Evolutionary conservation across 2,329 filamentous ascomycete genomes (phyloP).

Genomic region (Phaeosphaeria sp.): DNA sequence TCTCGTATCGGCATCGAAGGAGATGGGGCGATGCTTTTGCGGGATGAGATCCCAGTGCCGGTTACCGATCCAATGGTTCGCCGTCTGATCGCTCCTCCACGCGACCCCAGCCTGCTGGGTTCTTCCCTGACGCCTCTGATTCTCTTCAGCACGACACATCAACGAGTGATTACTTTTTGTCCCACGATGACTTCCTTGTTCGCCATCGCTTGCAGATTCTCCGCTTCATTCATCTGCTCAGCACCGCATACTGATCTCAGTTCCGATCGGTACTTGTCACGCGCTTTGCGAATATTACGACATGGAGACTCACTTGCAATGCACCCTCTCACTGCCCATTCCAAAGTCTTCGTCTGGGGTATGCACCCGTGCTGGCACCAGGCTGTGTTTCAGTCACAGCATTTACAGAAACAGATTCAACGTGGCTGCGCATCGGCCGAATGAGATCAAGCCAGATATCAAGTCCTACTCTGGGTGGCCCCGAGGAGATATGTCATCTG

Average conservation of each 20-base stretch:
- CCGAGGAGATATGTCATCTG: neutral
- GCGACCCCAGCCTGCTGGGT: slow-evolving; percentile 14
- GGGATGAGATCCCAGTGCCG: slow-evolving; percentile 34
- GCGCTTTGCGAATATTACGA: neutral
- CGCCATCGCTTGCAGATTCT: slow-evolving; percentile 19
- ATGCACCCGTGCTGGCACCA: neutral
- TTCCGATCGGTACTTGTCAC: neutral
- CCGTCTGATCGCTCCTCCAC: slow-evolving; percentile 12
- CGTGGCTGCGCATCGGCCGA: neutral
- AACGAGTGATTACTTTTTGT: slow-evolving; percentile 19
- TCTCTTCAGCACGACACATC: slow-evolving; percentile 15
- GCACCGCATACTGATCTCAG: neutral
- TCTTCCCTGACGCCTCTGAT: slow-evolving; percentile 6
- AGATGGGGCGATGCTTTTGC: slow-evolving; percentile 36
- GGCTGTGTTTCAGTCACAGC: neutral
- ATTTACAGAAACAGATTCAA: neutral
- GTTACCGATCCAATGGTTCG: slow-evolving; percentile 14
- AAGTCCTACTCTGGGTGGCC: neutral
- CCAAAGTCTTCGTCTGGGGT: neutral
- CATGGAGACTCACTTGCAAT: neutral
- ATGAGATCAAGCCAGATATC: neutral
- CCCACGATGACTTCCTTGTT: slow-evolving; percentile 15
- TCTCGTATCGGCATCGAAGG: slow-evolving; percentile 19
- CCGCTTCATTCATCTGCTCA: slow-evolving; percentile 6
- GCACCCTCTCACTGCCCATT: neutral